Evolutionary conservation across 2,329 filamentous ascomycete genomes (phyloP).

Genomic region (Dactylellina drechsleri): DNA sequence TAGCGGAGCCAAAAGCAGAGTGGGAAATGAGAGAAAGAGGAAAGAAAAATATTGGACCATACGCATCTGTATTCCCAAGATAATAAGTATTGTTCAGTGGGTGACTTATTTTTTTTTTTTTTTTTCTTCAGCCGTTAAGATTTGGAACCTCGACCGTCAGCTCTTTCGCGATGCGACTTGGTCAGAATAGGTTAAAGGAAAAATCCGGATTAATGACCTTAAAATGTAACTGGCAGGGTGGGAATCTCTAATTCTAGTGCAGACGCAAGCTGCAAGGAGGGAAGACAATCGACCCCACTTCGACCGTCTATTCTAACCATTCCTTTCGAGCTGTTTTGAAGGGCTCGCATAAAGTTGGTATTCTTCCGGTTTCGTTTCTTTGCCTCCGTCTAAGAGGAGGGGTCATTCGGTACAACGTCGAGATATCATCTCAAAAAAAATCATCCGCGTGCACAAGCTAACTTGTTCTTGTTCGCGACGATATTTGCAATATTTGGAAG

Average conservation of each 20-base stretch:
- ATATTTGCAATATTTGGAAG: constrained; percentile 45
- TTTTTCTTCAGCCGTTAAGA: constrained; percentile 41
- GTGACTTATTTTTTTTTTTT: constrained; percentile 50
- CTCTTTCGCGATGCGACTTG: constrained; percentile 48
- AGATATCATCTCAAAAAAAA: constrained; percentile 8
- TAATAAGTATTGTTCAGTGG: constrained; percentile 41
- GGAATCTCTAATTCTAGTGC: constrained; percentile 46
- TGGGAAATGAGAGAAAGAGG: constrained; percentile 1
- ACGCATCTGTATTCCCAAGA: constrained; percentile 32
- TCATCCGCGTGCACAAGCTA: not conserved
- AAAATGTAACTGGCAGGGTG: constrained; percentile 52
- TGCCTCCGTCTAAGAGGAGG: not conserved
- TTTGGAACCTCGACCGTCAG: constrained; percentile 53
- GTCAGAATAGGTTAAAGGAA: constrained; percentile 47
- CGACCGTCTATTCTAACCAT: constrained; percentile 3
- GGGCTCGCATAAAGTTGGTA: constrained; percentile 30
- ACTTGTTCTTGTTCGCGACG: not conserved
- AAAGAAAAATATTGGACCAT: constrained; percentile 12
- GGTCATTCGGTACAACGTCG: constrained; percentile 2
- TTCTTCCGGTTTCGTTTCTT: not conserved
- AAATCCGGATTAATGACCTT: constrained; percentile 38
- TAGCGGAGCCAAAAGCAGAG: constrained; percentile 23
- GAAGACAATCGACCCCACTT: constrained; percentile 37
- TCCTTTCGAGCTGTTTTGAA: constrained; percentile 35
- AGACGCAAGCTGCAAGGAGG: constrained; percentile 45